Evolutionary conservation across 352 stramenopile species (phyloP), one percentile per base, ranked within the genome.

Genomic region (Pythium phragmiticola): DNA sequence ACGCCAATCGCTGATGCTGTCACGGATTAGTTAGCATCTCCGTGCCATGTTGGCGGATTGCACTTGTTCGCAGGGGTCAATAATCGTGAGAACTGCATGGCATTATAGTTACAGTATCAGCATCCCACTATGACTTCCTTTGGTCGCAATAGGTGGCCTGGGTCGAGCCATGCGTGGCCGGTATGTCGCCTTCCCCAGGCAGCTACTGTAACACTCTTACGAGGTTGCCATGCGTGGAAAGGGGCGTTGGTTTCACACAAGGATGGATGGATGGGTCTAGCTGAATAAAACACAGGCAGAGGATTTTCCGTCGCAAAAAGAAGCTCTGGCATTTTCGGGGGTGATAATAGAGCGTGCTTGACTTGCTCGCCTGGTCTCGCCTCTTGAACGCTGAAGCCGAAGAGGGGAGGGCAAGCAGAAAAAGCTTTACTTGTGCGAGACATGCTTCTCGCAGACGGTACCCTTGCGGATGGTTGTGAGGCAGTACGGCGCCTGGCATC

Each of bases 401-500:
- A 30, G 26, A 30, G 33, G 26, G 13, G 11, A n/a, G 13, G 28
- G 19, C 19, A 9, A 7, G 50, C 4, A 46, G 17, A 26, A 57
- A 17, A 7, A 46, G 36, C 23, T 49, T 30, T 61, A 61, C 51
- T 70, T 65, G 63, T 7, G 17, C 19, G 50, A 39, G 23, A 58
- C 33, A 51, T 70, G 64, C 56, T 70, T 70, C 26, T 89, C 80
- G 55, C 83, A 92, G 64, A 75, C 87, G 14, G 72, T 73, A 19
- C 83, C 81, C 37, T 82, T 73, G 34, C 83, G 81, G 51, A 89
- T 88, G 37, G 74, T 90, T 41, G 73, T 78, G n/a, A 81, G 70
- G 72, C 84, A 92, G 64, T 79, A 74, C 34, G 75, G 69, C 3
- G 77, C 70, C 55, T 91, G 78, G 68, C 84, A 92, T 47, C 82